A percentile compares a stretch with the other conserved stretches of the same genome.
phyloP scores from a whole-genome alignment of 495 filamentous ascomycete species.

The Penicillium parvum region DNA sequence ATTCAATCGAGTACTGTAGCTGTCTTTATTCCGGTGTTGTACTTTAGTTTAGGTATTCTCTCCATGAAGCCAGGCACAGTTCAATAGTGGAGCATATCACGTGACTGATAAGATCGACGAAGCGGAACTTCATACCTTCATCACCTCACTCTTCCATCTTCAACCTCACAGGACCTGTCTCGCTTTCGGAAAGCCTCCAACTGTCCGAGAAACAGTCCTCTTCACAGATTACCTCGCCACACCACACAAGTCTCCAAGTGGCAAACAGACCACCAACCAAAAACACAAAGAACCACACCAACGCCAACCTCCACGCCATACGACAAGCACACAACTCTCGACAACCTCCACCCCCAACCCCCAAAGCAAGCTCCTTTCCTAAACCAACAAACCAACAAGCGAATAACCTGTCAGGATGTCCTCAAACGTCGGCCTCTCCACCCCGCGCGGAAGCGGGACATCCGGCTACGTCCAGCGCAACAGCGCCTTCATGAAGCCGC shows the following conservation, averaged over 20 bases:
- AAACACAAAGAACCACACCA: not conserved
- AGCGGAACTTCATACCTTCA: not conserved
- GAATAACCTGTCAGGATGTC: constrained; percentile 61
- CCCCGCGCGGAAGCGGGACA: constrained; percentile 90
- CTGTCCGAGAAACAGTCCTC: not conserved
- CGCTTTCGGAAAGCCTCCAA: too few species aligned
- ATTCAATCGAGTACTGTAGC: too few species aligned
- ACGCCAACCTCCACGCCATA: not conserved
- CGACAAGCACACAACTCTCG: not conserved
- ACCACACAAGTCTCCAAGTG: too few species aligned
- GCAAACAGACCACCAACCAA: not conserved
- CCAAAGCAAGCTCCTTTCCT: too few species aligned
- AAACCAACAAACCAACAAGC: constrained; percentile 1
- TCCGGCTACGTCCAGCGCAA: constrained; percentile 98
- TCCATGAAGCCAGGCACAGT: too few species aligned
- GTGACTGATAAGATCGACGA: constrained; percentile 8
- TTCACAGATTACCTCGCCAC: not conserved
- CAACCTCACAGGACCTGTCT: too few species aligned
- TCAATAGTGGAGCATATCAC: too few species aligned
- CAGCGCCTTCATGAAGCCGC: constrained; percentile 77
- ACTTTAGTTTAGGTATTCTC: too few species aligned
- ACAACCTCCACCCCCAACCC: not conserved
- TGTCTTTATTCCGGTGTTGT: too few species aligned
- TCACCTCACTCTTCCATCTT: not conserved
- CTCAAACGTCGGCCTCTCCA: constrained; percentile 95